Base-by-base conservation (phyloP, 2,329 filamentous ascomycete genomes). In the Aspergillus sp. region DNA sequence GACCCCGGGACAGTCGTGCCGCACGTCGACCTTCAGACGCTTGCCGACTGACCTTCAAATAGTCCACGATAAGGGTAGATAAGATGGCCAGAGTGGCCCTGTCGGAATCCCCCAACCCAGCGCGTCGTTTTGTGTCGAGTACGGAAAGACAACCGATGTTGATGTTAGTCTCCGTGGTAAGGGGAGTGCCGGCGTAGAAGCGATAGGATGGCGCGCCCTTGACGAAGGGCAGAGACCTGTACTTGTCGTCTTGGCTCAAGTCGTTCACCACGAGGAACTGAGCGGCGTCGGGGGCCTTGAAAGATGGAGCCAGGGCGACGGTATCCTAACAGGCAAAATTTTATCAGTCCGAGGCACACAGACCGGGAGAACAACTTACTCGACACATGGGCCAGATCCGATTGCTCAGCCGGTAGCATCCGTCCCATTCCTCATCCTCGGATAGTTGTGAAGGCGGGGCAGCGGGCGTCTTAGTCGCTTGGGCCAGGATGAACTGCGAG, bases 101-200 rank as follows among this genome's bases (percentile, higher is more conserved):
- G 45, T 72, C 67, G 6, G 47, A 38, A 2, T 62, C 38, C 1
- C 59, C 64, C 16, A 88, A 61, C 0, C 78, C 79, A 40, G 64
- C 50, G 5, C 82, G 78, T 0, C 81, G 78, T n/a, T 75, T 73
- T 41, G 81, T 78, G 57, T 87, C 84, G 3, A 85, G 71, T 2
- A 87, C 78, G 48, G 81, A 80, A 53, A 85, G 83, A 10, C 77
- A 78, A 9, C 86, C 86, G 51, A 88, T 82, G 45, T 78, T 77
- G 58, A 81, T 78, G 23, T 81, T 78, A 32, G 77, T 79, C 0
- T 78, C 78, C 3, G 81, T 84, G 21, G 79, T 77, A 49, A 88
- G 81, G 0, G 85, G 85, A 0, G 86, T 84, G 16, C 80, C 81
- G 5, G 81, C 81, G 53, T 83, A 82, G 61, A 84, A 84, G 42